These are phyloP conservation scores for Kandelia obovata DNA, from an alignment of 345 rosid genomes.

Conservation along the genomic window DNA sequence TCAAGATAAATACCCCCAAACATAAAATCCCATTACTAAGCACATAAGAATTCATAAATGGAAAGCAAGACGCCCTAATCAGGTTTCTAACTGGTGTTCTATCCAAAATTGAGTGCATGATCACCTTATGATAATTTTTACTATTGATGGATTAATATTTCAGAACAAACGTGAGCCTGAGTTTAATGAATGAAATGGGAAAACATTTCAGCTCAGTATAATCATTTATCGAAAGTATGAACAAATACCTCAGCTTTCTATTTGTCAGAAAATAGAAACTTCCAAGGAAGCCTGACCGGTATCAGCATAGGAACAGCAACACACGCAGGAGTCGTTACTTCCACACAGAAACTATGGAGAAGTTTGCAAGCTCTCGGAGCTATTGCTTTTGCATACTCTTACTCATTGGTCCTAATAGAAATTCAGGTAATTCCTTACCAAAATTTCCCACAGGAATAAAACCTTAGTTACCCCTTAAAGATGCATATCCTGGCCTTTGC, in stretches of 20 bases:
- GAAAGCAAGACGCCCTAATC: not conserved
- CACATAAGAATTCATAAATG: not conserved
- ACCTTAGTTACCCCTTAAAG: not conserved
- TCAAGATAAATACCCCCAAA: not conserved
- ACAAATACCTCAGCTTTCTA: not conserved
- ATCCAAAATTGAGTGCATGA: too few species aligned
- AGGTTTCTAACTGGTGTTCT: not conserved
- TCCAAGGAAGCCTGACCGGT: conserved; percentile 60
- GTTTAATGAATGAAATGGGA: too few species aligned
- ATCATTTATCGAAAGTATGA: not conserved
- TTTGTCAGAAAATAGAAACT: conserved; percentile 32
- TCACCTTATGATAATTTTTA: too few species aligned
- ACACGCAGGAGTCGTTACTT: conserved; percentile 42
- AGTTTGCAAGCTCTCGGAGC: conserved; percentile 77
- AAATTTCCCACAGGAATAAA: not conserved
- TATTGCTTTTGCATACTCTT: conserved; percentile 77
- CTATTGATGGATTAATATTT: too few species aligned
- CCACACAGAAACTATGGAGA: conserved; percentile 54
- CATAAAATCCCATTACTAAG: not conserved
- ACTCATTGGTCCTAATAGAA: conserved; percentile 57
- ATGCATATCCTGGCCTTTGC: not conserved
- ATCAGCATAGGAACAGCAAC: conserved; percentile 47
- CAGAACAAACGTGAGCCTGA: too few species aligned
- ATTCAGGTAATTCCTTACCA: conserved; percentile 47
- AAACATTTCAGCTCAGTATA: too few species aligned